phyloP scores from a whole-genome alignment of 225 moss, liverwort and hornwort genomes.

The Pseudoscleropodium purum region DNA sequence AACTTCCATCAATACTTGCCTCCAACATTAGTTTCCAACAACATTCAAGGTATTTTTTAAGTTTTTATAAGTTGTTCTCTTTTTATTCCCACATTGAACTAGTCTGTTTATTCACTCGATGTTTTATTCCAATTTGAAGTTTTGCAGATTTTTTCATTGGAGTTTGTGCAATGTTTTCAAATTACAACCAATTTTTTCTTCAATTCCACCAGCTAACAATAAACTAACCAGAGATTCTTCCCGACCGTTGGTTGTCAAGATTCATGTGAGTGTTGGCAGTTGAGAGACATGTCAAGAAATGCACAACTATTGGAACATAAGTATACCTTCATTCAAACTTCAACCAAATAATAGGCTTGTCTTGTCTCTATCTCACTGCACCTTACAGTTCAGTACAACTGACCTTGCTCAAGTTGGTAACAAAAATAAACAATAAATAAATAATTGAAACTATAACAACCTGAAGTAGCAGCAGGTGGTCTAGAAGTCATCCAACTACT shows the following conservation, averaged over 20 bases:
- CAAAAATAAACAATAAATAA: not conserved
- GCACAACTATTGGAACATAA: not conserved
- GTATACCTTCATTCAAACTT: not conserved
- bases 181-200: not conserved
- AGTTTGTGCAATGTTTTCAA: not conserved
- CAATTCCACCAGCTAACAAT: not conserved
- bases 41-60: too few relatives aligned
- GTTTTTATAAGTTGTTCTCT: too few relatives aligned
- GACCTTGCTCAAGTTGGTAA: not conserved
- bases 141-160: too few relatives aligned
- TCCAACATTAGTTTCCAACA: not conserved
- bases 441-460: not conserved
- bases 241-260: not conserved
- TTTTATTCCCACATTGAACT: too few relatives aligned
- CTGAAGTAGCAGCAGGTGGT: not conserved
- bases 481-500: too few relatives aligned
- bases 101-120: too few relatives aligned
- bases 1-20: not conserved
- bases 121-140: too few relatives aligned
- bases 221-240: fast-evolving
- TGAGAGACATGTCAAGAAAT: not conserved
- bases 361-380: not conserved
- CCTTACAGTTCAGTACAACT: not conserved
- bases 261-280: not conserved
- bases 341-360: not conserved